Evolutionary conservation across 345 rosid genomes (phyloP), one percentile per base, ranked within the genome.

Genomic region (Sonneratia alba): DNA sequence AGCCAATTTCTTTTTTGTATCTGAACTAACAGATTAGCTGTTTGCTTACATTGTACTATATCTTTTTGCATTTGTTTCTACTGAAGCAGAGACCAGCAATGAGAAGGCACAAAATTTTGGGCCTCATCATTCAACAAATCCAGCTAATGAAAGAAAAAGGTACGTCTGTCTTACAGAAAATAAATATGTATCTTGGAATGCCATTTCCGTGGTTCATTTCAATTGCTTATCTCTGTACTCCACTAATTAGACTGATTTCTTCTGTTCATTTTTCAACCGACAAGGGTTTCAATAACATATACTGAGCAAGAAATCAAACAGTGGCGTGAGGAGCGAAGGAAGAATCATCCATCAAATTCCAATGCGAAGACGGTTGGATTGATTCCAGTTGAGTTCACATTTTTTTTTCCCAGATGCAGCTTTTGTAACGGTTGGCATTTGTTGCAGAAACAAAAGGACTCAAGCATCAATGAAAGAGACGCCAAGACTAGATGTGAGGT

Each of bases 261-360:
- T 57, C 12, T 57, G 63, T 57, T 57, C 12, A 3, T 27, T 13
- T 27, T 62, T 13, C 38, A 62, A 61, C 32, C 0, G 37, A 8
- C 2, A n/a, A 62, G 38, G 66, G 16, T 34, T 77, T 77, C 84
- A 57, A 36, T 79, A 77, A 63, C 66, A 57, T 95, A 92, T 77
- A 76, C 96, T 38, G 78, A 82, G 76, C 81, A 86, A 81, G 97
- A 95, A 83, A 77, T 92, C 81, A 81, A 78, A 71, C 83, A 78
- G 80, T 95, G 99, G 99, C 76, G 90, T 77, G 89, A 87, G 71
- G 86, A 85, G 71, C 97, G 97, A 53, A 90, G 77, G 78, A 95
- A 79, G 82, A 81, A 87, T 78, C 87, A 72, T 80, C 97, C 99
- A 71, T 77, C 94, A 45, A 85, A 82, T 71, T 77, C 76, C 81